phyloP scores from a whole-genome alignment of 1,284 basidiomycete species.

The Phellopilus nigrolimitatus region DNA sequence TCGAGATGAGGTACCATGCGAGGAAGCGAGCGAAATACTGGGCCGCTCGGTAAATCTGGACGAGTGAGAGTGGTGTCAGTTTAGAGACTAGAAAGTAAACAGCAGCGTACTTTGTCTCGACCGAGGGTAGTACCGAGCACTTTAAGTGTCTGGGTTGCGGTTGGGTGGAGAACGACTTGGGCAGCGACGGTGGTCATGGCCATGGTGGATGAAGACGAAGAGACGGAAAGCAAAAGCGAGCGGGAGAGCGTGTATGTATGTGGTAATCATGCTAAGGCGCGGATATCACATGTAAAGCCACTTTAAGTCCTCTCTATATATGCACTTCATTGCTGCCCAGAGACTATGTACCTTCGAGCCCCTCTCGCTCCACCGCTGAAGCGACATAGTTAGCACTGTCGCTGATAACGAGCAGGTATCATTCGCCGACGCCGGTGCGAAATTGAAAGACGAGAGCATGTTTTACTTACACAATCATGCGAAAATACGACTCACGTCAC shows the following conservation, averaged over 20 bases:
- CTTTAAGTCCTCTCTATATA: no score
- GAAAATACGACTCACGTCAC: no score
- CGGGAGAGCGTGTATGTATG: neutral
- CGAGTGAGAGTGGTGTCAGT: neutral
- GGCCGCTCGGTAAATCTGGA: slow-evolving; percentile 80
- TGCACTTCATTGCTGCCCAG: no score
- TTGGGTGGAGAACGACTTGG: slow-evolving; percentile 82
- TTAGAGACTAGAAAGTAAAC: neutral
- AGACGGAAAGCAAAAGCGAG: slow-evolving; percentile 19
- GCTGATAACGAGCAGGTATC: no score
- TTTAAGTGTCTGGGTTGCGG: slow-evolving; percentile 71
- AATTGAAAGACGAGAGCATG: no score
- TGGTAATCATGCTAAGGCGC: no score
- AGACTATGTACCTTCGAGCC: no score
- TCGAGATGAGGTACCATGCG: slow-evolving; percentile 72
- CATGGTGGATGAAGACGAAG: slow-evolving; percentile 8
- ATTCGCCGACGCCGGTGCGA: no score
- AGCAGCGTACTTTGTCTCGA: slow-evolving; percentile 76
- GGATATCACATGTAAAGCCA: no score
- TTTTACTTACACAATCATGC: no score
- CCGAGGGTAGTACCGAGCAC: slow-evolving; percentile 79
- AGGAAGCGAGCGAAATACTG: slow-evolving; percentile 93
- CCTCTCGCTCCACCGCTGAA: no score
- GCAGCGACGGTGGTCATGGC: slow-evolving; percentile 62
- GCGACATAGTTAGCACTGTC: no score